Evolutionary conservation across 768 basidiomycete genomes (phyloP).

Genomic region (Naganishia vaughanmartiniae): DNA sequence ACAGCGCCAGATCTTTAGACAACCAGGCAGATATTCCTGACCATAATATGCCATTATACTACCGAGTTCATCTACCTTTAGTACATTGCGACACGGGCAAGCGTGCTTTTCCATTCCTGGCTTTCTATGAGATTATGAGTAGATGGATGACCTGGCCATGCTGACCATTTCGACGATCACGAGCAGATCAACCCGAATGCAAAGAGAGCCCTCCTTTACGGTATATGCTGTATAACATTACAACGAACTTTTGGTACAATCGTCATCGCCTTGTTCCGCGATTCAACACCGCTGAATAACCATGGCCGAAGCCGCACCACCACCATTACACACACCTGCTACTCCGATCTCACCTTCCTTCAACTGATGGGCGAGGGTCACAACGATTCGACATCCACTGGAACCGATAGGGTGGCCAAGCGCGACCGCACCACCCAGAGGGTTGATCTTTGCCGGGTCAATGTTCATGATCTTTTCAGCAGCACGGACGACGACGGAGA

Average conservation of each 20-base stretch:
- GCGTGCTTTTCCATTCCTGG: too few relatives aligned
- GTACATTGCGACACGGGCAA: too few relatives aligned
- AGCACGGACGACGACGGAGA: constrained; percentile 73
- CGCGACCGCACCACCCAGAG: constrained; percentile 83
- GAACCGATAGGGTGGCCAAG: constrained; percentile 89
- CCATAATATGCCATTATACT: too few relatives aligned
- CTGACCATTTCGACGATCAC: too few relatives aligned
- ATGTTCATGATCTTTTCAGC: constrained; percentile 71
- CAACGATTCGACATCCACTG: constrained; percentile 89
- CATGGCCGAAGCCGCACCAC: constrained; percentile 87
- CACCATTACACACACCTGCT: constrained; percentile 95
- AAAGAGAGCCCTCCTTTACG: background rate
- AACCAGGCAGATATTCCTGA: too few relatives aligned
- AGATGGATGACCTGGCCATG: too few relatives aligned
- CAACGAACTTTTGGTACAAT: constrained; percentile 24
- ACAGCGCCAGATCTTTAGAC: too few relatives aligned
- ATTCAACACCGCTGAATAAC: constrained; percentile 67
- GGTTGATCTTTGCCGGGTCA: constrained; percentile 83
- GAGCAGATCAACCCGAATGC: too few relatives aligned
- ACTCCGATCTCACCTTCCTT: constrained; percentile 86
- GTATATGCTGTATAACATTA: constrained; percentile 16
- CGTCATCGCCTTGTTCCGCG: background rate
- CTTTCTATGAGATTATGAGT: too few relatives aligned
- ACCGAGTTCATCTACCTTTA: too few relatives aligned
- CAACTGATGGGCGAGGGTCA: constrained; percentile 86